Conservation (phyloP, 2,329 filamentous ascomycete species). For the Bertia moriformis region DNA sequence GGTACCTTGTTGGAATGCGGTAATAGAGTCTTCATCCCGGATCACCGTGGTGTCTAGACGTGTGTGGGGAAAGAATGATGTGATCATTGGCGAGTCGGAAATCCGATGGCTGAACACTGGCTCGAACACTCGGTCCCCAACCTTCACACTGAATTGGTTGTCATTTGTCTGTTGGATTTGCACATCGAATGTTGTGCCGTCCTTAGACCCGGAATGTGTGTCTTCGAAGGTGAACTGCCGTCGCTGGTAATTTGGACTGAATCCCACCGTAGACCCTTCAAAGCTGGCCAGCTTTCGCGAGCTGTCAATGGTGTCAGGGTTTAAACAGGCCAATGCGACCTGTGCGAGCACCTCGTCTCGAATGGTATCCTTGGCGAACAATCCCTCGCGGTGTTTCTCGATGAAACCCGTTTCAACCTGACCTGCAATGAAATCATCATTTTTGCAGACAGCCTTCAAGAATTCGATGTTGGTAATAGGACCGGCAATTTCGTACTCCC, state of each 20-base stretch:
- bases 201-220: background rate
- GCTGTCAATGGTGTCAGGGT: constrained; percentile 17
- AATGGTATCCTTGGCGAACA: constrained; percentile 36
- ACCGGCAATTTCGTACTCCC: constrained; percentile 58
- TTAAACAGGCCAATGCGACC: constrained; percentile 46
- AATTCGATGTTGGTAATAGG: constrained; percentile 64
- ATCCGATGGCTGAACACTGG: background rate
- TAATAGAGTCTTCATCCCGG: constrained; percentile 32
- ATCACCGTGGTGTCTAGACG: constrained; percentile 52
- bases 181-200: background rate
- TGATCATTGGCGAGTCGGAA: constrained; percentile 17
- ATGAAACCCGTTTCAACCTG: constrained; percentile 64
- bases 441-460: constrained; percentile 51
- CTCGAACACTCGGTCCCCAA: background rate
- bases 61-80: constrained; percentile 55
- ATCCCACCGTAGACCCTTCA: constrained; percentile 10
- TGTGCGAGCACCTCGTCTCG: constrained; percentile 48
- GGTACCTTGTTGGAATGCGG: constrained; percentile 36
- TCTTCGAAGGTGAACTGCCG: background rate
- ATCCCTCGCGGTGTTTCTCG: constrained; percentile 47
- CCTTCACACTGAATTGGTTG: background rate
- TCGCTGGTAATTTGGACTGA: constrained; percentile 3
- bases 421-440: constrained; percentile 48
- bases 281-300: constrained; percentile 9
- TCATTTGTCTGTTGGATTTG: background rate